These are phyloP conservation scores for Mesotaenium endlicherianum DNA, from an alignment of 139 green algal species.

Conservation along the genomic window DNA sequence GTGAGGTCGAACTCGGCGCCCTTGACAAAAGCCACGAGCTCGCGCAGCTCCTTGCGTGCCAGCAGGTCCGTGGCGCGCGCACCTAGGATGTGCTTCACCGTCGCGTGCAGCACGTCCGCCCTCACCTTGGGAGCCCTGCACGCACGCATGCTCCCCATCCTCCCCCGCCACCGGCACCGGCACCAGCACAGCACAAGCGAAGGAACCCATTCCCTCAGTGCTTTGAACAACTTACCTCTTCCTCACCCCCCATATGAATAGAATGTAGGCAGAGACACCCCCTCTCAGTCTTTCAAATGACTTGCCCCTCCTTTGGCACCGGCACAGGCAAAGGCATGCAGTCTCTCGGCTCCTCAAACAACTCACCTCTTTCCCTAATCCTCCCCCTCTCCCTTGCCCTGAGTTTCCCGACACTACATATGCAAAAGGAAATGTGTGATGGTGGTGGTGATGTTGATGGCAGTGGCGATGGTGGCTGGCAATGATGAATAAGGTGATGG, in stretches of 20 bases:
- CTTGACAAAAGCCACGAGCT: constrained; percentile 50
- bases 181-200: background rate
- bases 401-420: too few species aligned
- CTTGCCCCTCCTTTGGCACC: background rate
- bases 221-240: too few species aligned
- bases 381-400: too few species aligned
- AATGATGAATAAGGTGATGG: too few species aligned
- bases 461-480: too few species aligned
- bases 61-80: constrained; percentile 35
- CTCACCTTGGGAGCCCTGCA: constrained; percentile 37
- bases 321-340: background rate
- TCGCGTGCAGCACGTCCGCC: constrained; percentile 47
- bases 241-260: too few species aligned
- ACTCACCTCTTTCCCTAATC: too few species aligned
- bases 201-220: background rate
- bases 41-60: constrained; percentile 25
- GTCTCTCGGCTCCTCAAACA: too few species aligned
- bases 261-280: too few species aligned
- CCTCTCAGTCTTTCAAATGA: background rate
- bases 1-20: constrained; percentile 50
- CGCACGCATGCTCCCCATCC: background rate
- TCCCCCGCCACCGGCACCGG: background rate
- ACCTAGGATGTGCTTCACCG: constrained; percentile 48
- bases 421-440: too few species aligned
- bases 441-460: too few species aligned